Base-by-base conservation (phyloP, 2,329 filamentous ascomycete genomes). In the Colletotrichum sp. region DNA sequence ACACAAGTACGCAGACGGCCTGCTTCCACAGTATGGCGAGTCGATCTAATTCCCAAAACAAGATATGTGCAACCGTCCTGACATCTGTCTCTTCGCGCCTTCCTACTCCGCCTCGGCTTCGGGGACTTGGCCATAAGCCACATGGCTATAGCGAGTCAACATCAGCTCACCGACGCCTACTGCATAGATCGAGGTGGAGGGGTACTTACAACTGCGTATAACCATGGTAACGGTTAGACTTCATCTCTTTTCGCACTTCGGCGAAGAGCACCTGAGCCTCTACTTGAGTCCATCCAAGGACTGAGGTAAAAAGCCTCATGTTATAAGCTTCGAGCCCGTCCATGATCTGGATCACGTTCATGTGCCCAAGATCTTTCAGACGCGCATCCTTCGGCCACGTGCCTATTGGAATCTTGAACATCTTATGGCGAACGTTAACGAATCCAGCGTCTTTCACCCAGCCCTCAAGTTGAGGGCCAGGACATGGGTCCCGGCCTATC, bases 401-500 rank as follows among this genome's bases (percentile, higher is more conserved):
- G 0, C 84, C 84, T 12, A 83, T 80, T 0, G 85, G 84, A 52
- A 82, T 75, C 72, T 83, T 83, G 75, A 80, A 83, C 8, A 79
- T 39, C 4, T 77, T 79, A 44, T 84, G 80, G 1, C 79, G 79
- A 18, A 85, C 77, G 60, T 84, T 83, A 8, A 77, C 60, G 62
- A 87, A 87, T 1, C 86, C 85, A 4, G 84, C 84, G 28, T 85
- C 82, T 4, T 78, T 77, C 77, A 85, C 80, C 83, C 82, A 84
- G 1, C 52, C 70, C 75, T 84, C 80, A 68, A 7, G 76, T 67
- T 21, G 55, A 52, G 80, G 76, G 28, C 76, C 79, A 1, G 84
- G 83, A 0, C 85, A 80, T 28, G 83, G 77, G 10, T 83, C 80
- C 5, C 80, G 83, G 68, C 71, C 72, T 8, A 57, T 76, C 73